Base-by-base conservation (phyloP, 345 rosid genomes). In the Salix dunnii region DNA sequence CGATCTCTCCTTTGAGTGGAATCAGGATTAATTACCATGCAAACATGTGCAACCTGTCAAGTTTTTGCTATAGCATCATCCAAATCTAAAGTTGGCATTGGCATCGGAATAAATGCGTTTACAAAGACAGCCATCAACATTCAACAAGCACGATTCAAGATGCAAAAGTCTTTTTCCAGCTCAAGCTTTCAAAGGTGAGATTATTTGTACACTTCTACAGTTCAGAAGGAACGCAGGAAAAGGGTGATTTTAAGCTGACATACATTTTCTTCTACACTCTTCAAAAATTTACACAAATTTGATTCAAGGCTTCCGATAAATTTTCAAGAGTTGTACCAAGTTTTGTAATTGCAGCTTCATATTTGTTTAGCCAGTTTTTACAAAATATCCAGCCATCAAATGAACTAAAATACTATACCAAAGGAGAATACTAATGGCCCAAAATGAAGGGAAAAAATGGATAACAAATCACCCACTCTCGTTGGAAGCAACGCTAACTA, bases 401-500 rank as follows among this genome's bases (percentile, higher is more conserved):
- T 68, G 70, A 75, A 65, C 76, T 48, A 51, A 64, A 65, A 78
- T 65, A 62, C 73, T 68, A 74, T 66, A 63, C 73, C 48, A 62
- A 55, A 77, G 27, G 70, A 58, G 66, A 74, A 78, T 78, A 74
- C 71, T 69, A 72, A 25, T 58, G 61, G 79, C 84, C 80, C 82
- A 81, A 75, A 46, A 80, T 62, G 69, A 72, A 73, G 78, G 81
- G 77, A 67, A 60, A 77, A 77, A 80, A 82, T 77, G 78, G 84
- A 74, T 74, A 76, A 53, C 70, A 82, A 71, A 81, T 68, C 36
- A 69, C 79, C 72, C 73, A 67, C 70, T 78, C 86, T 73, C 43
- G 69, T 33, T 33, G 84, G 82, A 66, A 86, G 79, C 76, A 80
- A 69, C 79, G 42, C 85, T 79, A 78, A 76, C 78, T 82, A 80